These are phyloP conservation scores for Hericium coralloides DNA, from an alignment of 768 basidiomycete species.

Conservation along the genomic window DNA sequence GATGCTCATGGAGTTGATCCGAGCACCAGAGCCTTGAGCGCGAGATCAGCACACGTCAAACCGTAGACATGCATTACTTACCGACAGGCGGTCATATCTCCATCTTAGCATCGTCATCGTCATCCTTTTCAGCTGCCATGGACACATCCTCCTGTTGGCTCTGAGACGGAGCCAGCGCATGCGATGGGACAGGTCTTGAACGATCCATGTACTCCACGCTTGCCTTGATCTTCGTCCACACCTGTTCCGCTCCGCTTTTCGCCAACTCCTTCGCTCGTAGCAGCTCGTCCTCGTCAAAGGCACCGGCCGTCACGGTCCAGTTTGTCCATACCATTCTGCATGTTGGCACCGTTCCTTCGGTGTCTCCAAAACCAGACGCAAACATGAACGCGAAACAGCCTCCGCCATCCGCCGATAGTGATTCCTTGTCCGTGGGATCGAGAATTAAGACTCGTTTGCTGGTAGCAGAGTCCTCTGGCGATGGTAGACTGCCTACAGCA, in stretches of 20 bases:
- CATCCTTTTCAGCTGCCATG: background rate
- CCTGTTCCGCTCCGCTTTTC: slow-evolving; percentile 30
- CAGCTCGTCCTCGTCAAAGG: slow-evolving; percentile 34
- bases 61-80: no score
- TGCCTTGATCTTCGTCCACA: slow-evolving; percentile 42
- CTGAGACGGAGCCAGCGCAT: background rate
- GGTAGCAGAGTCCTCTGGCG: slow-evolving; percentile 8
- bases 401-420: slow-evolving; percentile 25
- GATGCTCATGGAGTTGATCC: no score
- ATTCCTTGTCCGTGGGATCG: slow-evolving; percentile 43
- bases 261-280: slow-evolving; percentile 42
- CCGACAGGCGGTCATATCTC: background rate
- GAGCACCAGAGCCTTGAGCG: no score
- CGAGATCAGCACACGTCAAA: no score
- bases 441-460: slow-evolving; percentile 29
- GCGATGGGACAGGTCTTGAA: background rate
- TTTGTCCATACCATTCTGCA: slow-evolving; percentile 43
- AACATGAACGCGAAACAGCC: slow-evolving; percentile 63
- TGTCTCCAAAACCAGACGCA: slow-evolving; percentile 10
- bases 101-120: background rate
- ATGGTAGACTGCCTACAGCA: slow-evolving; percentile 34
- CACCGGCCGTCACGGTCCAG: slow-evolving; percentile 32
- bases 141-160: background rate
- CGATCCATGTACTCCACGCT: slow-evolving; percentile 23
- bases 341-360: slow-evolving; percentile 8